A percentile compares a stretch with the other conserved stretches of the same genome.
Conservation (phyloP, 495 filamentous ascomycete genomes). For the Daldinia decipiens region DNA sequence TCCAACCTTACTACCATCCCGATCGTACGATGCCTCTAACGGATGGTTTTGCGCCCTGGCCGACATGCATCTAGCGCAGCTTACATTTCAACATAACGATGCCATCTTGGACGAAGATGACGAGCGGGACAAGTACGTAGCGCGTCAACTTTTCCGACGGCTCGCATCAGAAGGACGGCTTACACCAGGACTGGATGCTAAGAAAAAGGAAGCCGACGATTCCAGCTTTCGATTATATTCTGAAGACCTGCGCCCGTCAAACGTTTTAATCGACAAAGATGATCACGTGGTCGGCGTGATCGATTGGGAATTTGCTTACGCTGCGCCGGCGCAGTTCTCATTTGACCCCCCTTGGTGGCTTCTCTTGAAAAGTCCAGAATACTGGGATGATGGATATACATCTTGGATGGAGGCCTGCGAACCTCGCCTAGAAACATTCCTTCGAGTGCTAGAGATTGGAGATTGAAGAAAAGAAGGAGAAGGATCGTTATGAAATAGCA, state of each 20-base stretch:
- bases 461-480: conserved; percentile 34
- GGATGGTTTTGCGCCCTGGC: not conserved
- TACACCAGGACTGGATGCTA: conserved; percentile 31
- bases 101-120: conserved; percentile 40
- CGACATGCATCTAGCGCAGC: not conserved
- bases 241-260: conserved; percentile 32
- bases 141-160: conserved; percentile 50
- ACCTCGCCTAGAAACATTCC: conserved; percentile 28
- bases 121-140: conserved; percentile 49
- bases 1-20: not conserved
- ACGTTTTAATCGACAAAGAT: conserved; percentile 46
- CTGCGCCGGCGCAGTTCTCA: conserved; percentile 53
- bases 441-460: conserved; percentile 45
- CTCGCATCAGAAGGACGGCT: conserved; percentile 47
- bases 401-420: conserved; percentile 32
- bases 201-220: not conserved
- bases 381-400: conserved; percentile 52
- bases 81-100: conserved; percentile 4
- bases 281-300: conserved; percentile 38
- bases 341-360: conserved; percentile 58
- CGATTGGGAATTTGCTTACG: conserved; percentile 60
- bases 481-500: no score
- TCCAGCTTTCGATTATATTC: conserved; percentile 36
- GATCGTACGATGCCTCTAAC: not conserved
- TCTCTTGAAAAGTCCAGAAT: conserved; percentile 50